Percentiles rank a stretch among this genome's conserved stretches.
These are phyloP conservation scores for Phylloporus arenicola DNA, from an alignment of 768 basidiomycete species.

Conservation along the genomic window DNA sequence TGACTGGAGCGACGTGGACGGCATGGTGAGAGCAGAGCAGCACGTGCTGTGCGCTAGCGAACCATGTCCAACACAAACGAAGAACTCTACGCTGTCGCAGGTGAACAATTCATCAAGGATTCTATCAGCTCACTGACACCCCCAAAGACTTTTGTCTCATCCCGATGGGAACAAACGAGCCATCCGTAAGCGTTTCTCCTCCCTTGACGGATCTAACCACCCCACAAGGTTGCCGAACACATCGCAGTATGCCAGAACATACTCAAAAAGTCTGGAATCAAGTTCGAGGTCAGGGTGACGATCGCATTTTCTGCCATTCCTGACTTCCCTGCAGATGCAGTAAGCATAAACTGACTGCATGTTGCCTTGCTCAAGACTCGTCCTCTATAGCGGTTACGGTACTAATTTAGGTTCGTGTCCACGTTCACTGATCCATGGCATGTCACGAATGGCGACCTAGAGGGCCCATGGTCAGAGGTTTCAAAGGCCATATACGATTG, in stretches of 20 bases:
- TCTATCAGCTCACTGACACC: not conserved
- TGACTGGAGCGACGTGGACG: constrained; percentile 47
- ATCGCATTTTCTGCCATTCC: not conserved
- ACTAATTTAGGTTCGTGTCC: constrained; percentile 68
- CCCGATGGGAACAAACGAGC: constrained; percentile 71
- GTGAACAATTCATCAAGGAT: constrained; percentile 28
- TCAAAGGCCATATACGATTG: constrained; percentile 86
- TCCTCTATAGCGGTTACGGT: constrained; percentile 67
- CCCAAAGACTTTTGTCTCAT: constrained; percentile 79
- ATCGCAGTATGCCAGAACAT: constrained; percentile 80
- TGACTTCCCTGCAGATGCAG: constrained; percentile 31
- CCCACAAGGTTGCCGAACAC: constrained; percentile 60
- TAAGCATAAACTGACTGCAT: constrained; percentile 27
- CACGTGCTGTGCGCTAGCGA: not conserved
- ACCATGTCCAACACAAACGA: constrained; percentile 13
- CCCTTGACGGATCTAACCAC: constrained; percentile 2
- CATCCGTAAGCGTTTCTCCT: constrained; percentile 49
- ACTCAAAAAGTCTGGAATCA: constrained; percentile 77
- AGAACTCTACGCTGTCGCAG: constrained; percentile 76
- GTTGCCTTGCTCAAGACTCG: constrained; percentile 26
- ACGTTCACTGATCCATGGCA: not conserved
- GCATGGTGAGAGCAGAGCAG: constrained; percentile 23
- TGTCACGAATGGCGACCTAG: constrained; percentile 25
- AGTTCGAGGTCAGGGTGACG: constrained; percentile 58
- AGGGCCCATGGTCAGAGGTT: constrained; percentile 85